Evolutionary conservation across 306 rosid species (phyloP), one percentile per base, ranked within the genome.

Genomic region (Luffa aegyptiaca): DNA sequence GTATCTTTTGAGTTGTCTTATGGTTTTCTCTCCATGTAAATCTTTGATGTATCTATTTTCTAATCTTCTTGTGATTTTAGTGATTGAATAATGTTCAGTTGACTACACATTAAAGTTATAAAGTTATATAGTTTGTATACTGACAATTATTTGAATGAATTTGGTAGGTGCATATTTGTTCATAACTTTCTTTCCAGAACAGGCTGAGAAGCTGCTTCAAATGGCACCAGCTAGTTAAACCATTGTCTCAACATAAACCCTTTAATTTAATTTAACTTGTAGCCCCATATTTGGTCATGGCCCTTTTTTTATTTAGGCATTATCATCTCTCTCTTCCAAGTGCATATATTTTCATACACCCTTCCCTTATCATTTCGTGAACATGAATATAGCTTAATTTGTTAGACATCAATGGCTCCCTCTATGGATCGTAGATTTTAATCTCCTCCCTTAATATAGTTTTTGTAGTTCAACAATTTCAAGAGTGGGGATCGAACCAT

Each of bases 131-230:
- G 36, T 44, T 57, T 53, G 61, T 76, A 57, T 17, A 76, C 21
- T 62, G 49, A 80, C 41, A 5, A 21, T 63, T 86, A 61, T 66
- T 83, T 84, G 72, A 49, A 37, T 79, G 70, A 85, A 70, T 76
- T 20, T 65, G 82, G 63, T 89, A 95, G 98, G 92, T 87, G 98
- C 98, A 77, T 90, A 76, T 83, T 56, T 93, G 35, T 95, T 95
- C 88, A 72, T 92, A 71, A 95, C 98, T 57, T 87, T 95, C 87
- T 95, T 95, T 85, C 98, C 98, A 64, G 97, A 95, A 1, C 97
- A 95, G 85, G 98, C 98, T 21, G 98, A 95, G 90, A 91, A 92
- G 87, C 66, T 95, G 76, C 66, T 95, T 76, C 88, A 87, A 83
- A 3, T 90, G 79, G 88, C 73, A 76, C 91, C 95, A 17, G 31